Base-by-base conservation (phyloP, 2,329 filamentous ascomycete genomes). In the Fusarium longipes region DNA sequence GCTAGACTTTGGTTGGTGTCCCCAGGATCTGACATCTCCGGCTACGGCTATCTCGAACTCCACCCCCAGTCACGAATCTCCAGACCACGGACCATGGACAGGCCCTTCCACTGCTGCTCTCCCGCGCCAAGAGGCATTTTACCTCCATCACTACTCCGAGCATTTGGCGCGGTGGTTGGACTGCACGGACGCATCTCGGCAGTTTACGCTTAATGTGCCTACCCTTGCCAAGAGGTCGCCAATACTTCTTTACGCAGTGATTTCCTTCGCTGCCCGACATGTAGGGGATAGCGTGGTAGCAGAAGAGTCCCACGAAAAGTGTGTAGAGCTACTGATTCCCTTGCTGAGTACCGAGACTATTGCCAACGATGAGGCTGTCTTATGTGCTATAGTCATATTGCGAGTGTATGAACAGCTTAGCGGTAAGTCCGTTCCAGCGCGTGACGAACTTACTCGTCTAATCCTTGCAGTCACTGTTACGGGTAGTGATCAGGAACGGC, bases 151-250 rank as follows among this genome's bases (percentile, higher is more conserved):
- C 33, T 65, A 65, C 24, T 61, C 64, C 24, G 57, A 40, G 9
- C 53, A 66, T 30, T 40, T 68, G 22, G 59, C 57, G 38, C 51
- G 59, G 6, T 68, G 65, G 65, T 51, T 68, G 17, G 65, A 68
- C 43, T 68, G 65, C 29, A 68, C 65, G 6, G 65, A 68, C 45
- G 63, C 65, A 24, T 64, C 63, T 33, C 65, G 55, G 17, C 63
- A 67, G 25, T 68, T 68, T 18, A 57, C 35, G 12, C 51, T 67
- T 3, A 67, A 64, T 32, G 51, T 61, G 14, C 49, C 63, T 8
- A 35, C 43, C 8, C 59, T 68, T 18, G 55, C 32, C 32, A 57
- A 20, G 11, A 54, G n/a, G 14, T 54, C 48, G 8, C 25, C 18
- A 12, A 54, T 57, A 22, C 55, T 57, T 38, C 32, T 18, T 30